Percentiles rank a stretch among this genome's conserved stretches.
Conservation (phyloP, 1,139 yeast genomes). For the Pichiaceae sp. region DNA sequence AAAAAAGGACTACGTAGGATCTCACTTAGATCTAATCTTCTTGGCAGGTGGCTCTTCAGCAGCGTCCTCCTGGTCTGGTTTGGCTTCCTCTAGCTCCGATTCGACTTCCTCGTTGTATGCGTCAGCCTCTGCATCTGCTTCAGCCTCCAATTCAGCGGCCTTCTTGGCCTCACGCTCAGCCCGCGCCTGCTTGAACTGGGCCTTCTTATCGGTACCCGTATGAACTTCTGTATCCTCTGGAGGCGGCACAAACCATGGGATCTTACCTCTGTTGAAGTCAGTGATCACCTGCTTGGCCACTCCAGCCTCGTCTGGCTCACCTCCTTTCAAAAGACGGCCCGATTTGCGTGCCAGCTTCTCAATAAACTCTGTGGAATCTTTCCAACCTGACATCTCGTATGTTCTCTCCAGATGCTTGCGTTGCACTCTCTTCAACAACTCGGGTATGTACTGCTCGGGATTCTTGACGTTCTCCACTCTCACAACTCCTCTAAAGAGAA, state of each 20-base stretch:
- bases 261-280: constrained; percentile 94
- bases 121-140: not conserved
- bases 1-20: too few species aligned
- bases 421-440: constrained; percentile 76
- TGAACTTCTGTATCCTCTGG: constrained; percentile 57
- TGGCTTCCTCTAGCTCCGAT: not conserved
- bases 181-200: constrained; percentile 43
- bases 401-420: constrained; percentile 90
- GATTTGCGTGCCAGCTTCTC: constrained; percentile 87
- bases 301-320: constrained; percentile 94
- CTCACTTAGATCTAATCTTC: too few species aligned
- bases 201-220: constrained; percentile 49
- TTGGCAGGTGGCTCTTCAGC: not conserved
- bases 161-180: constrained; percentile 28
- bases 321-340: constrained; percentile 91
- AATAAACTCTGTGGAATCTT: constrained; percentile 71
- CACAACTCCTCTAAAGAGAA: constrained; percentile 91
- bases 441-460: constrained; percentile 95
- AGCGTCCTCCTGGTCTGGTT: not conserved
- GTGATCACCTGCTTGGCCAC: constrained; percentile 85
- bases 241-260: constrained; percentile 97
- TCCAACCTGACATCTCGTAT: constrained; percentile 92
- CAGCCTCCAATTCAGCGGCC: constrained; percentile 5
- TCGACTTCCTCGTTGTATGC: not conserved
- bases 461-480: constrained; percentile 93